Evolutionary conservation across 164 flowering plant species (phyloP), one percentile per base, ranked within the genome.

Genomic region (Nymphaea thermarum): DNA sequence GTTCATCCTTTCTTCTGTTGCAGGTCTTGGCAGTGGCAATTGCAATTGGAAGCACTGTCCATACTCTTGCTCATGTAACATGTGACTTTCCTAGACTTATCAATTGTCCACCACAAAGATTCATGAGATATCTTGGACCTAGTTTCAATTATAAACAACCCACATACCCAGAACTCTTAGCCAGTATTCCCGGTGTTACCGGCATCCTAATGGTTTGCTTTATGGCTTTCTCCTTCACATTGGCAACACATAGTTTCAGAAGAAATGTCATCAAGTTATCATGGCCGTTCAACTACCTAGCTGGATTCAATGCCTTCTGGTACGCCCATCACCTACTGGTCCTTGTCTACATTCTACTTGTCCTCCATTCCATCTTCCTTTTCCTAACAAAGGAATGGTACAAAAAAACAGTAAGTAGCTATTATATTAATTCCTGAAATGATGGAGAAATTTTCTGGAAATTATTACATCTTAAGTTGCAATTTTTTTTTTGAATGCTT

Each of bases 281-380:
- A 1, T 69, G 81, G 73, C 83, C 85, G 0, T 78, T 95, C 63
- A 82, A 81, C 68, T 79, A 74, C 64, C 72, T 91, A 71, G 94
- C 98, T 3, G 99, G 99, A n/a, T 92, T 95, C 67, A 95, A 90
- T 71, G 76, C 99, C 62, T 95, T 95, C 71, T 95, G 99, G 99
- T 91, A 91, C 71, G 86, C 98, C 1, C 99, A 95, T 77, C 99
- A 95, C 80, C 74, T 95, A 79, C 85, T 95, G 43, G 78, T 70
- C 51, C 10, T 95, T 59, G 97, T 78, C 42, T 95, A 91, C 68
- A 17, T 77, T 66, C 87, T 91, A 68, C 68, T 91, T 57, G 25
- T 88, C 47, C 5, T 82, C 60, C 99, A 95, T 67, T 89, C 91
- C 62, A 78, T 79, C 83, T 80, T 77, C 82, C 63, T 92, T 12